phyloP scores from a whole-genome alignment of 2,329 filamentous ascomycete genomes.

The Orbilia oligospora region DNA sequence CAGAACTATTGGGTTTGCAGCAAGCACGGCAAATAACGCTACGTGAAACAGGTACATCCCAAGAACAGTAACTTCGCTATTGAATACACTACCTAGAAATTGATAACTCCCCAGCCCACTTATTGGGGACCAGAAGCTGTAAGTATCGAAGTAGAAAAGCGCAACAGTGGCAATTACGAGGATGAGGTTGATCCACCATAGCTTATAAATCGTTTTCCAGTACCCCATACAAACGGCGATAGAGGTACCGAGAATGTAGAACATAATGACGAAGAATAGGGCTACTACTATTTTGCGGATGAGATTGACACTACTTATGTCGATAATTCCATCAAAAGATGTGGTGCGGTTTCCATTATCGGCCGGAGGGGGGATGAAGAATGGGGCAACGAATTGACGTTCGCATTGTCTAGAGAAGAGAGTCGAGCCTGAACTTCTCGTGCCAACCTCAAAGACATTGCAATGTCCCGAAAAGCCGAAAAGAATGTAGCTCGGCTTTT shows the following conservation, averaged over 20 bases:
- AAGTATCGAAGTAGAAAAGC: constrained; percentile 24
- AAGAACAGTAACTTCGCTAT: constrained; percentile 8
- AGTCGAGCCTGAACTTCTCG: background rate
- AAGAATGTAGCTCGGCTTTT: constrained; percentile 6
- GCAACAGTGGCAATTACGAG: background rate
- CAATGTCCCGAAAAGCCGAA: constrained; percentile 36
- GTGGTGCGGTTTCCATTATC: background rate
- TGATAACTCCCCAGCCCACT: background rate
- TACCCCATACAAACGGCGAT: constrained; percentile 23
- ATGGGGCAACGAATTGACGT: constrained; percentile 15
- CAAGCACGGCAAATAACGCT: background rate
- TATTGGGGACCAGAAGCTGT: constrained; percentile 18
- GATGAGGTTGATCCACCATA: constrained; percentile 28
- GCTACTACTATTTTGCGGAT: constrained; percentile 24
- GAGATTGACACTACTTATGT: constrained; percentile 3
- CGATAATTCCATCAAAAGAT: constrained; percentile 10
- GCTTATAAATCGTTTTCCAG: constrained; percentile 23
- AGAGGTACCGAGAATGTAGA: constrained; percentile 23
- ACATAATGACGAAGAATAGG: constrained; percentile 22
- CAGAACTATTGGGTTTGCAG: constrained; percentile 10
- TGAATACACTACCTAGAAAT: constrained; percentile 3
- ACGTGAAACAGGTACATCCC: constrained; percentile 27
- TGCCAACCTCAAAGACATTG: constrained; percentile 19
- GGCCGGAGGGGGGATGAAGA: constrained; percentile 11
- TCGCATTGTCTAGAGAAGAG: constrained; percentile 12